Evolutionary conservation across 495 filamentous ascomycete genomes (phyloP).

Genomic region (Sabuloglossum arenarium): DNA sequence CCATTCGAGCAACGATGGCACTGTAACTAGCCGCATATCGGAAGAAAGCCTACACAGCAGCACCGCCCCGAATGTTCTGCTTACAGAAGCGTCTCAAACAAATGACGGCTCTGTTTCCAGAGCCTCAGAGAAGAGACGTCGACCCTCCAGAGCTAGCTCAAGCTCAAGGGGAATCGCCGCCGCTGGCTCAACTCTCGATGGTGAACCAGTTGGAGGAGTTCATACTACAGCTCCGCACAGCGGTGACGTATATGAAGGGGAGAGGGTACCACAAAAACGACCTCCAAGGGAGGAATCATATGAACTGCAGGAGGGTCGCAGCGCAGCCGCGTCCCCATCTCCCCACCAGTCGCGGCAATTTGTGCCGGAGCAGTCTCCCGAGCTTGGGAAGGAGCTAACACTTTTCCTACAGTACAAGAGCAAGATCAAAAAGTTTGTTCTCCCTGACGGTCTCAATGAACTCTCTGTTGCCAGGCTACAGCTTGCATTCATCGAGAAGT

Average conservation of each 20-base stretch:
- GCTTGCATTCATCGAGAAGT: slow-evolving; percentile 97
- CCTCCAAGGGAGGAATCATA: neutral
- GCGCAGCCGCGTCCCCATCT: neutral
- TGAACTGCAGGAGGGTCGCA: neutral
- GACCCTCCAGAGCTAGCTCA: slow-evolving; percentile 20
- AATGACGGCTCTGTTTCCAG: slow-evolving; percentile 27
- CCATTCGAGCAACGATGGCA: slow-evolving; percentile 33
- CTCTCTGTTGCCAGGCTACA: slow-evolving; percentile 75
- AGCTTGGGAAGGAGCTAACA: slow-evolving; percentile 71
- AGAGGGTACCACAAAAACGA: slow-evolving; percentile 15
- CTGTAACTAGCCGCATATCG: slow-evolving; percentile 39
- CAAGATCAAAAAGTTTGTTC: slow-evolving; percentile 88
- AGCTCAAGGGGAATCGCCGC: neutral
- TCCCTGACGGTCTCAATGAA: slow-evolving; percentile 62
- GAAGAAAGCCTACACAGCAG: slow-evolving; percentile 23
- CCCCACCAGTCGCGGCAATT: slow-evolving; percentile 21
- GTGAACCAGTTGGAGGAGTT: neutral
- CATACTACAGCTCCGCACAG: neutral
- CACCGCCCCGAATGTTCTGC: slow-evolving; percentile 6
- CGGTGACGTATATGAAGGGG: slow-evolving; percentile 10
- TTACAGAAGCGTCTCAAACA: slow-evolving; percentile 14
- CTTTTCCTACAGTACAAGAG: slow-evolving; percentile 95
- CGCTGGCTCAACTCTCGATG: neutral
- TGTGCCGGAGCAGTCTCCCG: slow-evolving; percentile 49
- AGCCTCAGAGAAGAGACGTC: slow-evolving; percentile 40